Percentiles rank a stretch among this genome's conserved stretches.
phyloP scores from a whole-genome alignment of 306 rosid species.

The Dryas drummondii region DNA sequence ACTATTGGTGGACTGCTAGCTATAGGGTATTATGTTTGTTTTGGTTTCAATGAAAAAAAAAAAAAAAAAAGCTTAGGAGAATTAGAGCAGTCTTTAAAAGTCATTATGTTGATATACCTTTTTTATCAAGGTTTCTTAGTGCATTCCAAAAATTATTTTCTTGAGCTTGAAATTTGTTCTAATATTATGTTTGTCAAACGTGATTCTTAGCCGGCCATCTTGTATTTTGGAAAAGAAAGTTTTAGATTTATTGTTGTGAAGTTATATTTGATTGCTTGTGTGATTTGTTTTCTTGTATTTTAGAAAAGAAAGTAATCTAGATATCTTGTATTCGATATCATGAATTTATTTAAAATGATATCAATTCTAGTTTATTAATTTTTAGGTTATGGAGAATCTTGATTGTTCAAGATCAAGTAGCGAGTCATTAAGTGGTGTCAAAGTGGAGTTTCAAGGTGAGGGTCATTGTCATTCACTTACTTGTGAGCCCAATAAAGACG shows the following conservation, averaged over 20 bases:
- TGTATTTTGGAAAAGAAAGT: background rate
- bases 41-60: background rate
- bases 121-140: constrained; percentile 4
- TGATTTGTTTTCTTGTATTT: too few species aligned
- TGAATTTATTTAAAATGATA: too few species aligned
- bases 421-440: too few species aligned
- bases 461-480: too few species aligned
- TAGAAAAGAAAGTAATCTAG: too few species aligned
- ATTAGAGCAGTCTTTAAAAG: background rate
- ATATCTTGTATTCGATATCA: too few species aligned
- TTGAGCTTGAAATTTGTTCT: background rate
- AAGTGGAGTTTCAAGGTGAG: too few species aligned
- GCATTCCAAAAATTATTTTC: background rate
- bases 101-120: background rate
- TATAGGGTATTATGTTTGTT: background rate
- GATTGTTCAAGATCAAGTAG: too few species aligned
- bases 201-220: background rate
- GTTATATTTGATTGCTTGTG: background rate
- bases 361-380: too few species aligned
- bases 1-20: background rate
- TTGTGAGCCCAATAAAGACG: too few species aligned
- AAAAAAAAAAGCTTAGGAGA: background rate
- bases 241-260: background rate
- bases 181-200: background rate
- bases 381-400: too few species aligned